Conservation (phyloP, 306 rosid genomes). For the Albizia julibrissin region DNA sequence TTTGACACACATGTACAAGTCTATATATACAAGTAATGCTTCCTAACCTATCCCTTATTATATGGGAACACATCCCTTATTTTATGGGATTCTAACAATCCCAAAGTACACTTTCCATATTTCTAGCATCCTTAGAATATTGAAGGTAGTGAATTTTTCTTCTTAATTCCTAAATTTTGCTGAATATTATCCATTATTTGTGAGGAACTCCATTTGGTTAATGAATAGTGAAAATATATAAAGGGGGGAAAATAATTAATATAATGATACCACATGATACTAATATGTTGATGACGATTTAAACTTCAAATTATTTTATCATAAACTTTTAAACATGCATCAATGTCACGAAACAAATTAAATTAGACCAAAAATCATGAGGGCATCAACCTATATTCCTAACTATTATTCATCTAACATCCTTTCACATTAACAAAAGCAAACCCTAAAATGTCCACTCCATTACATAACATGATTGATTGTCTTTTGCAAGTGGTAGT, state of each 20-base stretch:
- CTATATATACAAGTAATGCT: too few species aligned
- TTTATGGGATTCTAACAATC: too few species aligned
- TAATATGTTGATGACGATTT: neutral
- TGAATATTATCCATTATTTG: neutral
- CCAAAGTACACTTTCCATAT: neutral
- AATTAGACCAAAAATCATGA: neutral
- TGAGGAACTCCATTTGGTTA: neutral
- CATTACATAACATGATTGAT: neutral
- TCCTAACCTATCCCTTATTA: too few species aligned
- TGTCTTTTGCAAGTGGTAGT: neutral
- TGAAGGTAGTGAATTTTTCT: neutral
- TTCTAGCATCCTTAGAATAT: neutral
- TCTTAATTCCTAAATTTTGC: neutral
- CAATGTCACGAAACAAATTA: neutral
- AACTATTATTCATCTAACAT: neutral
- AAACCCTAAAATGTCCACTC: neutral
- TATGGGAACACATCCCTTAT: too few species aligned
- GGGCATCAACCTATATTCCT: neutral
- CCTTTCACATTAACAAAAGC: neutral
- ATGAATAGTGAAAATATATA: neutral
- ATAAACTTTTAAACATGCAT: neutral
- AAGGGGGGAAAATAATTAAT: neutral
- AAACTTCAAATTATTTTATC: neutral
- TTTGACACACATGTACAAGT: too few species aligned
- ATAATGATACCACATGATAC: neutral